Evolutionary conservation across 2,329 filamentous ascomycete genomes (phyloP).

Genomic region (Chrysosporium keratinophilum): DNA sequence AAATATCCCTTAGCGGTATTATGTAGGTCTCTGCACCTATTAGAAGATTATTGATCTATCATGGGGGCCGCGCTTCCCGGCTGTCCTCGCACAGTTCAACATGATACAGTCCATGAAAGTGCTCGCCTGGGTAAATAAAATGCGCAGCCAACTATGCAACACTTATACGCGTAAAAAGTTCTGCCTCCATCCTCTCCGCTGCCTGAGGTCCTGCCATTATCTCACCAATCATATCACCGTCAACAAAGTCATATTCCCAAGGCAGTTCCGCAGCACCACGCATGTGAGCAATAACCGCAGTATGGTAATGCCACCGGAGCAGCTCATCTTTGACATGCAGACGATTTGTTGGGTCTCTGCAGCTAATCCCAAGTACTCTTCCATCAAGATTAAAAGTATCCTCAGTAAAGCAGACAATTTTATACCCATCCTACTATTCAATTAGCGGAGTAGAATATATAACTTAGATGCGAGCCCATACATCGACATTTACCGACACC

Average conservation of each 20-base stretch:
- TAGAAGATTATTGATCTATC: too few relatives aligned
- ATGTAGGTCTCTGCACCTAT: too few relatives aligned
- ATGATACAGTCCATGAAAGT: too few relatives aligned
- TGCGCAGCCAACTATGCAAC: too few relatives aligned
- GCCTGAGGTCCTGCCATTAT: slow-evolving; percentile 46
- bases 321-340: slow-evolving; percentile 15
- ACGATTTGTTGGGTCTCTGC: not conserved
- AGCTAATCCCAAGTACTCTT: not conserved
- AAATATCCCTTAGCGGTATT: too few relatives aligned
- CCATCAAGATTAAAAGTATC: not conserved
- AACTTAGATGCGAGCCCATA: not conserved
- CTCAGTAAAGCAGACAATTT: slow-evolving; percentile 19
- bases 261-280: slow-evolving; percentile 8
- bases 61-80: too few relatives aligned
- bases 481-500: slow-evolving; percentile 22
- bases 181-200: slow-evolving; percentile 22
- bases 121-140: too few relatives aligned
- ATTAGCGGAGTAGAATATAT: not conserved
- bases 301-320: slow-evolving; percentile 20
- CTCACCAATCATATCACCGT: slow-evolving; percentile 20
- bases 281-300: slow-evolving; percentile 18
- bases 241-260: slow-evolving; percentile 16
- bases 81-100: too few relatives aligned
- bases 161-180: slow-evolving; percentile 19
- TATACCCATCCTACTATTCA: slow-evolving; percentile 17